These are phyloP conservation scores for Sarocladium strictum DNA, from an alignment of 2,329 filamentous ascomycete genomes.

Conservation along the genomic window DNA sequence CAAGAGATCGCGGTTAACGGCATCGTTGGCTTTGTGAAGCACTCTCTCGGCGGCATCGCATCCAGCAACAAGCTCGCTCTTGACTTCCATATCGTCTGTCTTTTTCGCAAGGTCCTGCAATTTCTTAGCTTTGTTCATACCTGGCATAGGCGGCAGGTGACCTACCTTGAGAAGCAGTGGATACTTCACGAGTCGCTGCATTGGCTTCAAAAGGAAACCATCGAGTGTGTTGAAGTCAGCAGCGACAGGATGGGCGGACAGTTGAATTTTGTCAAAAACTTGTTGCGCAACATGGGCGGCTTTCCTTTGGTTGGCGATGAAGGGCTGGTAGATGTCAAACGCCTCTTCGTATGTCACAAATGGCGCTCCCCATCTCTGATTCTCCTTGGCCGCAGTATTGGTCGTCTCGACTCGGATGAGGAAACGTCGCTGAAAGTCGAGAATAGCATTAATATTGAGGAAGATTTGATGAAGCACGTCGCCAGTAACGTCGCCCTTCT, in stretches of 20 bases:
- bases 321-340: constrained; percentile 92
- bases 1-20: constrained; percentile 81
- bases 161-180: constrained; percentile 81
- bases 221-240: constrained; percentile 82
- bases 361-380: constrained; percentile 91
- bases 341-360: constrained; percentile 80
- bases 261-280: constrained; percentile 80
- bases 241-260: constrained; percentile 72
- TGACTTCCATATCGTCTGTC: constrained; percentile 65
- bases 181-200: constrained; percentile 93
- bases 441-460: constrained; percentile 86
- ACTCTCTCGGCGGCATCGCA: constrained; percentile 79
- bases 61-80: constrained; percentile 66
- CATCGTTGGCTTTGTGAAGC: constrained; percentile 79
- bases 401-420: constrained; percentile 94
- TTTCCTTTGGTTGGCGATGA: constrained; percentile 93
- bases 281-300: constrained; percentile 79
- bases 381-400: constrained; percentile 69
- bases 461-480: constrained; percentile 94
- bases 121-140: constrained; percentile 9
- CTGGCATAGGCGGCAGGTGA: constrained; percentile 13
- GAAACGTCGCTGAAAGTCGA: constrained; percentile 93
- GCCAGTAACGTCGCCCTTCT: constrained; percentile 80
- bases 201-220: constrained; percentile 91
- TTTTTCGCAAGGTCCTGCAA: constrained; percentile 78